Conservation (phyloP, 768 basidiomycete species). For the Neoboletus brunneissimus region DNA sequence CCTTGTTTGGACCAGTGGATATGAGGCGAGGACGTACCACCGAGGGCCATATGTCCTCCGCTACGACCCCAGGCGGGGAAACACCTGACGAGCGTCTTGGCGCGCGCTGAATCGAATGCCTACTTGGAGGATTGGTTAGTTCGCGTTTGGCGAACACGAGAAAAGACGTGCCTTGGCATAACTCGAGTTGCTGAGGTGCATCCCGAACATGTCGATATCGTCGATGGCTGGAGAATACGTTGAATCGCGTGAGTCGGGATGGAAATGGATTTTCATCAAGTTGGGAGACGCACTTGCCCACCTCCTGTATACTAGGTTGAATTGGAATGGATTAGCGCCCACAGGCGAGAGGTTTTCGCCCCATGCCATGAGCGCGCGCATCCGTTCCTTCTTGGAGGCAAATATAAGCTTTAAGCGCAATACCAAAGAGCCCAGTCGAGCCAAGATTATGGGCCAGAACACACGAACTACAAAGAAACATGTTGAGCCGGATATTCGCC, state of each 20-base stretch:
- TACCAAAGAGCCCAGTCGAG: slow-evolving; percentile 33
- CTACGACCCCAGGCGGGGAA: slow-evolving; percentile 58
- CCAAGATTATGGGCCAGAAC: slow-evolving; percentile 44
- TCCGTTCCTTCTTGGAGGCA: slow-evolving; percentile 32
- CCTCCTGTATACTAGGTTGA: slow-evolving; percentile 38
- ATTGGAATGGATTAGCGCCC: slow-evolving; percentile 55
- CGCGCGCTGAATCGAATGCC: slow-evolving; percentile 48
- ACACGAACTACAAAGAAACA: slow-evolving; percentile 43
- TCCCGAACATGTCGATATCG: slow-evolving; percentile 64
- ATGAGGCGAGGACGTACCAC: slow-evolving; percentile 24
- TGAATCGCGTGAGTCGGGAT: background rate
- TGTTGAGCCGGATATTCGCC: background rate
- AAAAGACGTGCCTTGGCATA: slow-evolving; percentile 60
- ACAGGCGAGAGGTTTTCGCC: slow-evolving; percentile 48
- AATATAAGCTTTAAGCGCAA: slow-evolving; percentile 39
- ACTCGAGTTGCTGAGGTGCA: slow-evolving; percentile 77
- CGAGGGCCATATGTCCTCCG: slow-evolving; percentile 63
- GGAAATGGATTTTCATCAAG: background rate
- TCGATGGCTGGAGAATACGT: slow-evolving; percentile 50
- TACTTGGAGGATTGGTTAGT: slow-evolving; percentile 9
- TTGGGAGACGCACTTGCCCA: slow-evolving; percentile 52
- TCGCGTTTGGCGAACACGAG: background rate
- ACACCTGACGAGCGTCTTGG: slow-evolving; percentile 44
- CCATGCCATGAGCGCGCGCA: slow-evolving; percentile 42
- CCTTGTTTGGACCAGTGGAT: background rate